phyloP scores from a whole-genome alignment of 371 early-diverging fungal species.

The Mortierella sp. region DNA sequence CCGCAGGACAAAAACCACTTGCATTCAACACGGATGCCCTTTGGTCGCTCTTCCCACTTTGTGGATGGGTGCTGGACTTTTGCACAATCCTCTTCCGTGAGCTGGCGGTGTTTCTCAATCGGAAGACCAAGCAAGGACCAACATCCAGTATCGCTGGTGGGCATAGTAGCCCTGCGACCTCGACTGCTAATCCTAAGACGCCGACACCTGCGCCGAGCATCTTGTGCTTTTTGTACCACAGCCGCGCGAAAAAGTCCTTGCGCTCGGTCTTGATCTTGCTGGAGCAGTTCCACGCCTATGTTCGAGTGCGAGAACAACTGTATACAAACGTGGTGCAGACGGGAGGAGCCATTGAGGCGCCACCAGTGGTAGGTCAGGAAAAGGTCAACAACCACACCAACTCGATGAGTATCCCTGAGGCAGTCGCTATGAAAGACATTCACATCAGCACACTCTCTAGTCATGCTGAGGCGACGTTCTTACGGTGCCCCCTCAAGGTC shows the following conservation, averaged over 20 bases:
- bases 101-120: slow-evolving; percentile 43
- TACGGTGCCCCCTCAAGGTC: slow-evolving; percentile 47
- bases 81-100: slow-evolving; percentile 56
- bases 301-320: slow-evolving; percentile 35
- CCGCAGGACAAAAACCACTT: slow-evolving; percentile 33
- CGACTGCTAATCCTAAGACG: not conserved
- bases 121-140: slow-evolving; percentile 29
- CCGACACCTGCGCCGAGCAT: slow-evolving; percentile 21
- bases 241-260: slow-evolving; percentile 43
- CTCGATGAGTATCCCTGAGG: slow-evolving; percentile 47
- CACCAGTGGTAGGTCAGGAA: slow-evolving; percentile 22
- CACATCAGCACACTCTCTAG: slow-evolving; percentile 31
- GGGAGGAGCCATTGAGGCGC: slow-evolving; percentile 25
- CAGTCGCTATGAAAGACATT: slow-evolving; percentile 43
- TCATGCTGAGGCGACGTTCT: slow-evolving; percentile 32
- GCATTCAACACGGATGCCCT: slow-evolving; percentile 41
- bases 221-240: slow-evolving; percentile 48
- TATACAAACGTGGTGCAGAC: slow-evolving; percentile 35
- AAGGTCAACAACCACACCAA: slow-evolving; percentile 34
- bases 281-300: slow-evolving; percentile 41
- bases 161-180: slow-evolving; percentile 13
- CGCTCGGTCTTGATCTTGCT: slow-evolving; percentile 40
- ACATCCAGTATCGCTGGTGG: slow-evolving; percentile 16
- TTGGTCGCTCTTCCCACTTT: slow-evolving; percentile 50
- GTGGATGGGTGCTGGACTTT: slow-evolving; percentile 53